A percentile compares a stretch with the other conserved stretches of the same genome.
Conservation (phyloP, 768 basidiomycete species). For the Cystofilobasidium capitatum region DNA sequence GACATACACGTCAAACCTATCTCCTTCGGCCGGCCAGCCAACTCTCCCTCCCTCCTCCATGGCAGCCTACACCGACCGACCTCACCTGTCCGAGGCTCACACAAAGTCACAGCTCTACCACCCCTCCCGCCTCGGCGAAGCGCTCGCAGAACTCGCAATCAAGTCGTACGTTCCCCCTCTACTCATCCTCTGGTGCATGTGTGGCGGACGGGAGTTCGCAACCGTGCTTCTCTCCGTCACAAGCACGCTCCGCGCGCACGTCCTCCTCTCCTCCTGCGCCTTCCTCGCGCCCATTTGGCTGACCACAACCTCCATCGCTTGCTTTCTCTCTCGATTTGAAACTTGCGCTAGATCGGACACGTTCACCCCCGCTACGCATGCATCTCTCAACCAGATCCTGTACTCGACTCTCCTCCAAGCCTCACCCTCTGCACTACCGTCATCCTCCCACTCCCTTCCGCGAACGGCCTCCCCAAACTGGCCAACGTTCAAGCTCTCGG, state of each 20-base stretch:
- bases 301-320: too few relatives aligned
- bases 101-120: too few relatives aligned
- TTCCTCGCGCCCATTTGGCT: too few relatives aligned
- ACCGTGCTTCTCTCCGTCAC: too few relatives aligned
- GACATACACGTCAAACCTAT: too few relatives aligned
- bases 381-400: neutral
- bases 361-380: neutral
- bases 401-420: neutral
- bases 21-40: too few relatives aligned
- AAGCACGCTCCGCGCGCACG: too few relatives aligned
- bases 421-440: neutral
- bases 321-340: too few relatives aligned
- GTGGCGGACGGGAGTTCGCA: neutral
- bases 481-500: conserved; percentile 2
- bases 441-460: neutral
- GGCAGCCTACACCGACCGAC: too few relatives aligned
- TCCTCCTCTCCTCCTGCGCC: neutral
- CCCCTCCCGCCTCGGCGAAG: neutral
- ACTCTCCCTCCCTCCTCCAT: too few relatives aligned
- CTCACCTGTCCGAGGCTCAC: too few relatives aligned
- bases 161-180: neutral
- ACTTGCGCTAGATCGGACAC: neutral
- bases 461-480: neutral
- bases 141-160: neutral
- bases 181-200: neutral